Evolutionary conservation across 139 green algal species (phyloP).

Genomic region (Chlamydomonas sphaeroides): DNA sequence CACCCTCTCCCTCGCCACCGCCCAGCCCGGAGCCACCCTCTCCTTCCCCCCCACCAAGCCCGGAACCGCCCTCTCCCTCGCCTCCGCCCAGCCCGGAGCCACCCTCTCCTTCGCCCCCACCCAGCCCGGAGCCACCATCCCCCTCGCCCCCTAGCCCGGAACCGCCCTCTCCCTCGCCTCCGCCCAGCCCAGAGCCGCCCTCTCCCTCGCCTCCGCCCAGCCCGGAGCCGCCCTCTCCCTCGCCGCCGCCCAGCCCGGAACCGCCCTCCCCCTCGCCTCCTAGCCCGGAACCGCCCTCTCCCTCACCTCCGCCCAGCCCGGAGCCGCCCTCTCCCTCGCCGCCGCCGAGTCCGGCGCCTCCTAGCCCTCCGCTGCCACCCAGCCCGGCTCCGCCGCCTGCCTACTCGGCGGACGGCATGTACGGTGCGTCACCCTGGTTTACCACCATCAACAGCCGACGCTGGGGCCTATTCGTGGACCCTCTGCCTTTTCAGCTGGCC

Average conservation of each 20-base stretch:
- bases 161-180: not conserved
- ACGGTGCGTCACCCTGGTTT: slow-evolving; percentile 20
- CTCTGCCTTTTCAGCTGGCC: not conserved
- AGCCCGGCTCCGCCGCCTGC: slow-evolving; percentile 13
- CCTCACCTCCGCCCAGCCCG: not conserved
- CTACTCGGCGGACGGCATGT: slow-evolving; percentile 16
- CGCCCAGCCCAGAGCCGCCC: not conserved
- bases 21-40: not conserved
- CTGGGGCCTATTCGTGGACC: slow-evolving; percentile 7
- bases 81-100: not conserved
- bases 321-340: not conserved
- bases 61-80: not conserved
- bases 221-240: not conserved
- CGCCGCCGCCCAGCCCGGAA: not conserved
- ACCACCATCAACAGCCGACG: not conserved
- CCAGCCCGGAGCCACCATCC: not conserved
- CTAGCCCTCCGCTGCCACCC: not conserved
- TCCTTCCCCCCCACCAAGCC: too few relatives aligned
- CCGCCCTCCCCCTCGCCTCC: not conserved
- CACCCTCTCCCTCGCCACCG: not conserved
- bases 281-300: not conserved
- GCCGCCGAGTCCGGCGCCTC: not conserved
- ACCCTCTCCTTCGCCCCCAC: not conserved
- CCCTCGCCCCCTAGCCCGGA: not conserved
- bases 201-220: not conserved